Evolutionary conservation across 2,329 filamentous ascomycete species (phyloP), one percentile per base, ranked within the genome.

Genomic region (Arthrinium puccinioides): DNA sequence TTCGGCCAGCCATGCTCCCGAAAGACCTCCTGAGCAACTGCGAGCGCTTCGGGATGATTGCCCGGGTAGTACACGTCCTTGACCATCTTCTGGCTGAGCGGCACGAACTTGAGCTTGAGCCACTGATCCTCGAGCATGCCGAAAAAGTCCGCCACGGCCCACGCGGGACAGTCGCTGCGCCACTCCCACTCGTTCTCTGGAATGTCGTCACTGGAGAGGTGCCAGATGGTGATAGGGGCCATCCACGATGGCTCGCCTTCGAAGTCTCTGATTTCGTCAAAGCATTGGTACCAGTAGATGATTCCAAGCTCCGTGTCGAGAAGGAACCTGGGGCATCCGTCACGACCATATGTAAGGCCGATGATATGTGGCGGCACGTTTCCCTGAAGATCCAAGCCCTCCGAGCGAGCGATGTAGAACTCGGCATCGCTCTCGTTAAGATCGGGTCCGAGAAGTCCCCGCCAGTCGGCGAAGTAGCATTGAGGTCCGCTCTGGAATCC

Each of bases 191-290:
- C 35, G 3, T 37, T 25, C 26, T 21, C 18, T 9, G 35, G 19
- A 9, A 19, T 19, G 13, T 14, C 19, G n/a, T 37, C 26, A n/a
- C n/a, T n/a, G n/a, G n/a, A n/a, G 16, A 11, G 16, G n/a, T 23
- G 67, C 29, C 67, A 70, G 26, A 65, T 54, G 15, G 62, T 60
- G 36, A 77, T 64, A 3, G 74, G 74, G 10, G 72, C 75, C 46
- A 75, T 47, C 15, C 66, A 31, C 10, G 14, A 13, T 11, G 28
- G 28, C 11, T 31, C 28, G 13, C 9, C 4, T 13, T 16, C 14
- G 14, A 20, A 9, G 5, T 3, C 6, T 5, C 4, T 11, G 18
- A 29, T 20, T 6, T 25, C 8, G 9, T 16, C 20, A 8, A 5
- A 9, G 32, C 32, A 36, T 15, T 25, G 20, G 26, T 21, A 18